A percentile compares a stretch with the other conserved stretches of the same genome.
These are phyloP conservation scores for Termitomyces sp. DNA, from an alignment of 768 basidiomycete genomes.

Conservation along the genomic window DNA sequence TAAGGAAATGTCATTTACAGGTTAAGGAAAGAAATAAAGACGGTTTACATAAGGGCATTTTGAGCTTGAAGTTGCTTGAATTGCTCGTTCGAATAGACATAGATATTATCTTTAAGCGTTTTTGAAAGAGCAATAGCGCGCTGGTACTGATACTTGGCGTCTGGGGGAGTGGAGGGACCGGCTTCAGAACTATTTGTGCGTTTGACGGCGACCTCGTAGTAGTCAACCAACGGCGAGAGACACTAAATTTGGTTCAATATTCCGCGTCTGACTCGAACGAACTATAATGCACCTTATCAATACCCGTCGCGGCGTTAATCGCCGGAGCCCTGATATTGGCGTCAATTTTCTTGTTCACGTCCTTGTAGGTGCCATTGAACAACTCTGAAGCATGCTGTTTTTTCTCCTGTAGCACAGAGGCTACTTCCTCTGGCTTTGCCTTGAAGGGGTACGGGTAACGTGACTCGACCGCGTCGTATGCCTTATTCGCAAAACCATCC, in stretches of 20 bases:
- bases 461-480: conserved; percentile 65
- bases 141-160: conserved; percentile 72
- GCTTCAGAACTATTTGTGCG: conserved; percentile 43
- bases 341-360: conserved; percentile 33
- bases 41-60: conserved; percentile 53
- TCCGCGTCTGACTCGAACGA: conserved; percentile 4
- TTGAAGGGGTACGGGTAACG: conserved; percentile 75
- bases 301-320: conserved; percentile 52
- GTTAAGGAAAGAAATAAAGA: not conserved
- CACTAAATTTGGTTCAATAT: conserved; percentile 31
- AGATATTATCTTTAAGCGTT: conserved; percentile 56
- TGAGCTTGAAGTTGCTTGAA: conserved; percentile 65
- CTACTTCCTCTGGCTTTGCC: conserved; percentile 66
- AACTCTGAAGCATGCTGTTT: conserved; percentile 48
- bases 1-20: not conserved
- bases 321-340: conserved; percentile 62
- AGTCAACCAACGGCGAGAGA: conserved; percentile 72
- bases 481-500: conserved; percentile 67
- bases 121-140: conserved; percentile 63
- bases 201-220: conserved; percentile 52
- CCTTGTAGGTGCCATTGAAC: conserved; percentile 41
- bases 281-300: conserved; percentile 60
- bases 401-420: conserved; percentile 49
- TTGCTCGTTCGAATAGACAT: conserved; percentile 64
- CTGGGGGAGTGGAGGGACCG: conserved; percentile 37